Evolutionary conservation across 2,329 filamentous ascomycete species (phyloP), one percentile per base, ranked within the genome.

Genomic region (Sporothrix brunneoviolacea): DNA sequence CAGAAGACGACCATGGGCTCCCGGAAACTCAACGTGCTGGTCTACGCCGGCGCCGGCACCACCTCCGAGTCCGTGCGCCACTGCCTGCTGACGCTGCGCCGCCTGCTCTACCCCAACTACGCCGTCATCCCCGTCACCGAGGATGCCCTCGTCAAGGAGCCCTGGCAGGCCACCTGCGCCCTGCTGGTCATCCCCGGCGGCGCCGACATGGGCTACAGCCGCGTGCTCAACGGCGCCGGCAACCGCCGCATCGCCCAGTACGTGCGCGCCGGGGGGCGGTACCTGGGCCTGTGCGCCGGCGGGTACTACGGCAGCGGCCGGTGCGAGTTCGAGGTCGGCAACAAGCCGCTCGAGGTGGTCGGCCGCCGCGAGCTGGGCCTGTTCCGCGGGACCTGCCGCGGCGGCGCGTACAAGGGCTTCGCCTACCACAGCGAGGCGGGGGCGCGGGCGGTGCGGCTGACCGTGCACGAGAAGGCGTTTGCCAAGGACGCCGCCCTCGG

Each of bases 311-410:
- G 86, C 19, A 83, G 77, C 57, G 73, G 76, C 35, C 77, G 75
- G 55, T 96, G 91, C 63, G 93, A 98, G 65, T 98, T 97, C 57
- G 91, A 97, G 68, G 83, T 93, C 12, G 89, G 90, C 3, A 82
- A 93, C 62, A 78, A 77, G 57, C 76, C 78, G 2, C 77, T 97
- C 70, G 88, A 95, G 63, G 91, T 98, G 3, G 71, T 95, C 24
- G 93, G 93, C 0, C 76, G 83, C 40, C 77, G 93, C 35, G 93
- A 98, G 65, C 72, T 98, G 45, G 84, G 72, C 0, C 96, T 98
- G 70, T 98, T 87, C 62, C 90, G 91, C 0, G 91, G 90, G 0
- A 83, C 74, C 1, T 95, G 90, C 65, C 81, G 91, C 46, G 93
- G 93, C 0, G 79, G 88, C 53, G 91, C 91, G 4, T 96, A 95